A percentile compares a stretch with the other conserved stretches of the same genome.
Conservation (phyloP, 2,329 filamentous ascomycete species). For the Hypoxylon sp. region DNA sequence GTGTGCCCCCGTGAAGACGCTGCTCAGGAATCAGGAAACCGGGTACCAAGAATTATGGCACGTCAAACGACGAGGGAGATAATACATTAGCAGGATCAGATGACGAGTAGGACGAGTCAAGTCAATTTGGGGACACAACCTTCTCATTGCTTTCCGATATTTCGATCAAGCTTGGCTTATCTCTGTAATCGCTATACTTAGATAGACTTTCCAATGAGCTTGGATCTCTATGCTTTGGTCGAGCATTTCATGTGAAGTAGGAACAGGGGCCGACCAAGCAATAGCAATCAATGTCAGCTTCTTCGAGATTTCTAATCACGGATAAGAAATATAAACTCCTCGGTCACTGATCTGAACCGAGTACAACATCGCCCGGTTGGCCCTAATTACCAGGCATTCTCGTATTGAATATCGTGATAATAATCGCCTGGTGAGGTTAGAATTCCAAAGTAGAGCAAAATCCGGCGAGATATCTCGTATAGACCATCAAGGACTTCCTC, state of each 20-base stretch:
- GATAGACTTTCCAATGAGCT: neutral
- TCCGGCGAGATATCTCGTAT: conserved; percentile 26
- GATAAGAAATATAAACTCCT: neutral
- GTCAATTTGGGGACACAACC: neutral
- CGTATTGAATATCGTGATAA: conserved; percentile 9
- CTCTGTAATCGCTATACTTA: neutral
- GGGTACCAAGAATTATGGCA: neutral
- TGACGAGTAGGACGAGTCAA: too few species aligned
- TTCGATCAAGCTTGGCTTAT: neutral
- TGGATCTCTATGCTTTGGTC: neutral
- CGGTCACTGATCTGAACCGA: neutral
- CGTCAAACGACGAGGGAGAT: neutral
- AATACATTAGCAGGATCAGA: neutral
- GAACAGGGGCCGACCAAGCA: neutral
- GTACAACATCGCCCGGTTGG: neutral
- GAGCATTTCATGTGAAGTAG: neutral
- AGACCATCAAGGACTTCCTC: neutral
- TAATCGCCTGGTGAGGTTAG: neutral
- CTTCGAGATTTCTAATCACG: neutral
- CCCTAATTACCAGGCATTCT: neutral
- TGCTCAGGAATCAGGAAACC: neutral
- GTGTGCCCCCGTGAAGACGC: conserved; percentile 10
- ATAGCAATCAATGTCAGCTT: neutral
- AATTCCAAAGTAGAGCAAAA: neutral
- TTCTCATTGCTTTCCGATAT: neutral